A percentile compares a stretch with the other conserved stretches of the same genome.
phyloP scores from a whole-genome alignment of 257 asterid genomes.

The Lycium barbarum region DNA sequence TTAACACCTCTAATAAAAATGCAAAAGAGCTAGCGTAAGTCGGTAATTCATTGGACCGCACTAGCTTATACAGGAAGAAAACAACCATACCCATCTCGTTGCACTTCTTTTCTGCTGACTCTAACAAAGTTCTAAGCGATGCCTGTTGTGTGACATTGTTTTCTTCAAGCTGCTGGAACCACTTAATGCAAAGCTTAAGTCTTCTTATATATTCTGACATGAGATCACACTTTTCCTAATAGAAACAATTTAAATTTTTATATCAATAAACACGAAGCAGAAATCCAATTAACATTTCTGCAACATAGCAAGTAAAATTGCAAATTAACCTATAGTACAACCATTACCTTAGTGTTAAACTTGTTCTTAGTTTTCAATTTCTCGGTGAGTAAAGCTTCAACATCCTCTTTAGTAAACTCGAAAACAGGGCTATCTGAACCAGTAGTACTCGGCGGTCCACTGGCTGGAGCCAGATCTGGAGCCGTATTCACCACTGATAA shows the following conservation, averaged over 20 bases:
- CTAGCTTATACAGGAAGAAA: slow-evolving; percentile 20
- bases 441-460: slow-evolving; percentile 73
- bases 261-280: not conserved
- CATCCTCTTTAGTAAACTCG: slow-evolving; percentile 77
- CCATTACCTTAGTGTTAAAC: slow-evolving; percentile 54
- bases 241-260: slow-evolving; percentile 17
- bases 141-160: slow-evolving; percentile 61
- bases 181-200: slow-evolving; percentile 76
- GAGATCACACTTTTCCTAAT: slow-evolving; percentile 78
- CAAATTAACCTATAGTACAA: not conserved
- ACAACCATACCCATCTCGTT: slow-evolving; percentile 56
- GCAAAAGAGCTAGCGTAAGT: slow-evolving; percentile 7
- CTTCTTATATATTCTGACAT: slow-evolving; percentile 70
- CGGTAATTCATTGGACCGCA: not conserved
- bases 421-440: slow-evolving; percentile 62
- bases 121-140: slow-evolving; percentile 59
- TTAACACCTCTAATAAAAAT: slow-evolving; percentile 56
- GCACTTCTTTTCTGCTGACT: slow-evolving; percentile 71
- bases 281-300: not conserved
- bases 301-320: not conserved
- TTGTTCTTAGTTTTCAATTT: slow-evolving; percentile 70
- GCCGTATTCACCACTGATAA: slow-evolving; percentile 77
- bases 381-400: slow-evolving; percentile 74
- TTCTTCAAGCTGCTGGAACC: slow-evolving; percentile 90
- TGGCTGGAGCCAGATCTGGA: slow-evolving; percentile 63